Evolutionary conservation across 148 eudicot species (phyloP), one percentile per base, ranked within the genome.

Genomic region (Spergularia bocconei): DNA sequence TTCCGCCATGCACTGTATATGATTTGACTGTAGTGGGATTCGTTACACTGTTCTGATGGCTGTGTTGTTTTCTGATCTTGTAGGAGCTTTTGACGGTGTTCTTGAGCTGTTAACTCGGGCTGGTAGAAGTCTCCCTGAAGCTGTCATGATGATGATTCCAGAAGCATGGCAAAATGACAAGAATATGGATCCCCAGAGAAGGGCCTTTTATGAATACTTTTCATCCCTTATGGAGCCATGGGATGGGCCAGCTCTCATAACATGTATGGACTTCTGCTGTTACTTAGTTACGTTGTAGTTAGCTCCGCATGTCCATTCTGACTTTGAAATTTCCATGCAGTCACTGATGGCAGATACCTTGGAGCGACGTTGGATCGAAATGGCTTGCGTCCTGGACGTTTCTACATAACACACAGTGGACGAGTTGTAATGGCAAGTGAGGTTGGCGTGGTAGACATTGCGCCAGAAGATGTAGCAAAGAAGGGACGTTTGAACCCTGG

Each of bases 101-200:
- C 92, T 96, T 65, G 99, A 96, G 85, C 95, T 92, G 71, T 82
- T 96, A 86, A 85, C 93, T 76, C 91, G 99, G 79, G 97, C 99
- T 81, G 99, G 99, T 71, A 89, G 96, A 88, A 96, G 94, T 85
- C 88, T 96, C 63, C 99, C 99, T 16, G 99, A 96, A 84, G 99
- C 96, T 79, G 74, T 96, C 55, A 96, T 96, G 99, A 96, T 96
- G 99, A 89, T 96, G 98, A 96, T 96, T 75, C 99, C 99, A 11
- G 99, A 96, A 87, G 99, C 99, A 20, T 96, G 99, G 99, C 99
- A 96, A 81, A 96, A 92, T 82, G 99, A 96, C 82, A 92, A 91
- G 86, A 96, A 89, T 79, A 96, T 96, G 93, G 98, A 92, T 81
- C 93, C 98, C 80, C 69, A 88, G 25, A 76, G 93, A 72, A 96